These are phyloP conservation scores for Dichotomopilus funicola DNA, from an alignment of 2,329 filamentous ascomycete genomes.

Conservation along the genomic window DNA sequence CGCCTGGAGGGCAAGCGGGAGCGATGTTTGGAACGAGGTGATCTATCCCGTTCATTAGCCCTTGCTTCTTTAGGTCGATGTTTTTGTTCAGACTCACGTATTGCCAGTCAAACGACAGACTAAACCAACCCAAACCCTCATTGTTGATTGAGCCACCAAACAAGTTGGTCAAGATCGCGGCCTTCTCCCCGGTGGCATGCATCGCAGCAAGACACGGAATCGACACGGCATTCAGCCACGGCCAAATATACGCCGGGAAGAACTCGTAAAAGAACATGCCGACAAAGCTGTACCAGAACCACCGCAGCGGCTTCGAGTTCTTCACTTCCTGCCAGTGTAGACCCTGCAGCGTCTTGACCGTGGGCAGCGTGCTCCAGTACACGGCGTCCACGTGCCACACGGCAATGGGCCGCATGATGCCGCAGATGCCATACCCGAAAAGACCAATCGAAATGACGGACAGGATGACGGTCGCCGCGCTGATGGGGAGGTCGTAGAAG, in stretches of 20 bases:
- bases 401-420: conserved; percentile 45
- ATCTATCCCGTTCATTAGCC: conserved; percentile 33
- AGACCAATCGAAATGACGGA: conserved; percentile 47
- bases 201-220: conserved; percentile 48
- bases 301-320: conserved; percentile 43
- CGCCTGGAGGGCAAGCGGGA: conserved; percentile 45
- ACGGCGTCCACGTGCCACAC: conserved; percentile 52
- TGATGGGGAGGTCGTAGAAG: conserved; percentile 45
- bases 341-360: conserved; percentile 47
- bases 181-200: conserved; percentile 42
- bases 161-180: conserved; percentile 37
- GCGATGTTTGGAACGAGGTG: conserved; percentile 46
- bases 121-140: conserved; percentile 45
- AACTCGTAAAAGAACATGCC: conserved; percentile 47
- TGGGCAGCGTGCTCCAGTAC: conserved; percentile 49
- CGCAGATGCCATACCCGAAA: conserved; percentile 49
- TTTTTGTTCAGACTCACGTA: conserved; percentile 34
- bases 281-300: conserved; percentile 45
- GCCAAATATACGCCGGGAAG: conserved; percentile 49
- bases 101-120: conserved; percentile 49
- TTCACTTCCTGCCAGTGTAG: conserved; percentile 48
- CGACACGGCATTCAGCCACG: conserved; percentile 49
- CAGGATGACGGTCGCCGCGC: conserved; percentile 40
- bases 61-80: neutral
- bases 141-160: conserved; percentile 48